These are phyloP conservation scores for Zalaria obscura DNA, from an alignment of 2,329 filamentous ascomycete genomes.

Conservation along the genomic window DNA sequence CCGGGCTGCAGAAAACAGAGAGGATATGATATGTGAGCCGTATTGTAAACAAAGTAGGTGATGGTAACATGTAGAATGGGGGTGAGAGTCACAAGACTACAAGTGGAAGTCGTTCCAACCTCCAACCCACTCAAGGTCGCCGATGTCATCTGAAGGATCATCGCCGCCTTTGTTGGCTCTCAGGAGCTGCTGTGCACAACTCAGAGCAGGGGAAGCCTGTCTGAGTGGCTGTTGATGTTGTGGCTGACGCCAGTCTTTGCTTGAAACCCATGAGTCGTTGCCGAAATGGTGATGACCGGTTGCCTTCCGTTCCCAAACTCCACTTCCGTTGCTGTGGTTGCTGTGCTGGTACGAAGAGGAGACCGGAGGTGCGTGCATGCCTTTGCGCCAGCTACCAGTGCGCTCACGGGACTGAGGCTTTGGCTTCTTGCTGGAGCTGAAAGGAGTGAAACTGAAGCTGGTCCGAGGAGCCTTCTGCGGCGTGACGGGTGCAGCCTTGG, in stretches of 20 bases:
- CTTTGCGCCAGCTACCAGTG: constrained; percentile 17
- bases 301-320: constrained; percentile 18
- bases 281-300: constrained; percentile 8
- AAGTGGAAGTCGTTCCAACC: constrained; percentile 64
- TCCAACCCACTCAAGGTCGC: constrained; percentile 88
- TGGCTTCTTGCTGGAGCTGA: constrained; percentile 18
- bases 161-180: constrained; percentile 16
- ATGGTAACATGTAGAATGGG: constrained; percentile 2
- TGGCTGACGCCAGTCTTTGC: constrained; percentile 36
- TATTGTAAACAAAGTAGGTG: neutral
- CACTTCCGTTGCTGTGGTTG: constrained; percentile 16
- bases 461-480: constrained; percentile 16
- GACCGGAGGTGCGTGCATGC: constrained; percentile 11
- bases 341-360: constrained; percentile 17
- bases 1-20: constrained; percentile 3
- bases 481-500: constrained; percentile 15
- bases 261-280: constrained; percentile 25
- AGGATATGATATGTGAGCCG: neutral
- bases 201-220: constrained; percentile 7
- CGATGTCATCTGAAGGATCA: constrained; percentile 44
- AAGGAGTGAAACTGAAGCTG: constrained; percentile 9
- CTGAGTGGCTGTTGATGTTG: constrained; percentile 7
- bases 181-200: constrained; percentile 6
- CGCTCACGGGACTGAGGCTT: constrained; percentile 16
- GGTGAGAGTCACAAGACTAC: constrained; percentile 26